A percentile compares a stretch with the other conserved stretches of the same genome.
Conservation (phyloP, 345 rosid species). For the Punica granatum region DNA sequence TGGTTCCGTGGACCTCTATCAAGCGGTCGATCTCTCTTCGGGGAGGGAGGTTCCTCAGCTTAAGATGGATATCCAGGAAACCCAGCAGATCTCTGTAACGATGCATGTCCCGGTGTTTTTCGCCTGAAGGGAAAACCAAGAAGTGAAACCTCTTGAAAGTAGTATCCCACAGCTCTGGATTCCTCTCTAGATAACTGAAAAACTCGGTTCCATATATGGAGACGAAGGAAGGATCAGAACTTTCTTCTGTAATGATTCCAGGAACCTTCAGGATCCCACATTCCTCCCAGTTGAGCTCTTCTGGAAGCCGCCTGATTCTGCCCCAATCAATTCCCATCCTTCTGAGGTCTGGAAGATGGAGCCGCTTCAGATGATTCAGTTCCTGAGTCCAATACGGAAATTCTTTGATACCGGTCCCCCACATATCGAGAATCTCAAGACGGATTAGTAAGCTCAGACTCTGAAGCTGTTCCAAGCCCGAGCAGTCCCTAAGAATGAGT, state of each 20-base stretch:
- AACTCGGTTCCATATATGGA: slow-evolving; percentile 3
- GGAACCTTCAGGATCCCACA: slow-evolving; percentile 10
- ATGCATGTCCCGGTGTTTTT: neutral
- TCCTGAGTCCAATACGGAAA: slow-evolving; percentile 10
- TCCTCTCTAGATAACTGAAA: slow-evolving; percentile 13
- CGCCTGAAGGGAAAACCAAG: slow-evolving; percentile 3
- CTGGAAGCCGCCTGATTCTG: slow-evolving; percentile 7
- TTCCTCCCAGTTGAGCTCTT: slow-evolving; percentile 13
- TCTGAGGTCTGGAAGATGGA: slow-evolving; percentile 16
- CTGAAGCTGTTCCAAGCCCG: slow-evolving; percentile 8
- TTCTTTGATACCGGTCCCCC: slow-evolving; percentile 17
- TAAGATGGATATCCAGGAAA: slow-evolving; percentile 11
- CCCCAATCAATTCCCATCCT: slow-evolving; percentile 11
- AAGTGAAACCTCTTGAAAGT: neutral
- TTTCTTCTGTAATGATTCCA: neutral
- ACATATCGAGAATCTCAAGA: slow-evolving; percentile 26
- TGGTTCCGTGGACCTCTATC: slow-evolving; percentile 29
- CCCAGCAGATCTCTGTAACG: neutral
- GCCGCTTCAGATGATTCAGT: slow-evolving; percentile 11
- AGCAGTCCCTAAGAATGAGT: slow-evolving; percentile 19
- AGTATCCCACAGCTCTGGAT: neutral
- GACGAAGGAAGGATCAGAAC: slow-evolving; percentile 1
- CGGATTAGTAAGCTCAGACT: slow-evolving; percentile 8
- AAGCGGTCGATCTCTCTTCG: neutral
- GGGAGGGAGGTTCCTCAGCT: slow-evolving; percentile 2